phyloP scores from a whole-genome alignment of 2,329 filamentous ascomycete genomes.

The Talaromyces sp. region DNA sequence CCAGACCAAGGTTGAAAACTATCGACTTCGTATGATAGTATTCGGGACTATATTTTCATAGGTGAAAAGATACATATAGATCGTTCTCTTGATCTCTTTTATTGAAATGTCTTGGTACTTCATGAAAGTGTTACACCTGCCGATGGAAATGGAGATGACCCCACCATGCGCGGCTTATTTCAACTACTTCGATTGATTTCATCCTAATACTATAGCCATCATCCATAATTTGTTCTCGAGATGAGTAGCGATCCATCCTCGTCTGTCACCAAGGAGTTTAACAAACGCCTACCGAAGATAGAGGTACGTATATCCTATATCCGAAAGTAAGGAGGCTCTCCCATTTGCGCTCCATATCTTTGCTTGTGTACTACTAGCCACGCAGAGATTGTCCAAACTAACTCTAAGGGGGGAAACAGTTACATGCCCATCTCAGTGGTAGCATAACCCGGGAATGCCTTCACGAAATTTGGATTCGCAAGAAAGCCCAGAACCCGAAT shows the following conservation, averaged over 20 bases:
- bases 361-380: not conserved
- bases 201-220: too few relatives aligned
- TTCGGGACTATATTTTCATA: too few relatives aligned
- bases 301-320: constrained; percentile 27
- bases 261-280: constrained; percentile 31
- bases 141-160: not conserved
- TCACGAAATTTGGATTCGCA: constrained; percentile 68
- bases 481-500: constrained; percentile 49
- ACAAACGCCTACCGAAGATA: constrained; percentile 35
- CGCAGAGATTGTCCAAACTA: not conserved
- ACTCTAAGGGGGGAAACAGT: constrained; percentile 43
- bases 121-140: not conserved
- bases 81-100: too few relatives aligned
- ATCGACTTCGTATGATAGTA: too few relatives aligned
- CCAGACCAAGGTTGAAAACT: too few relatives aligned
- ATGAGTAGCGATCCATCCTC: not conserved
- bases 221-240: not conserved
- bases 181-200: not conserved
- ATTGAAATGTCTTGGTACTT: too few relatives aligned
- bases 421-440: constrained; percentile 77
- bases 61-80: too few relatives aligned
- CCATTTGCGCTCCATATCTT: not conserved
- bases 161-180: not conserved
- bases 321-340: not conserved
- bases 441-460: constrained; percentile 71